phyloP scores from a whole-genome alignment of 768 basidiomycete genomes.

The Cubamyces lactineus region DNA sequence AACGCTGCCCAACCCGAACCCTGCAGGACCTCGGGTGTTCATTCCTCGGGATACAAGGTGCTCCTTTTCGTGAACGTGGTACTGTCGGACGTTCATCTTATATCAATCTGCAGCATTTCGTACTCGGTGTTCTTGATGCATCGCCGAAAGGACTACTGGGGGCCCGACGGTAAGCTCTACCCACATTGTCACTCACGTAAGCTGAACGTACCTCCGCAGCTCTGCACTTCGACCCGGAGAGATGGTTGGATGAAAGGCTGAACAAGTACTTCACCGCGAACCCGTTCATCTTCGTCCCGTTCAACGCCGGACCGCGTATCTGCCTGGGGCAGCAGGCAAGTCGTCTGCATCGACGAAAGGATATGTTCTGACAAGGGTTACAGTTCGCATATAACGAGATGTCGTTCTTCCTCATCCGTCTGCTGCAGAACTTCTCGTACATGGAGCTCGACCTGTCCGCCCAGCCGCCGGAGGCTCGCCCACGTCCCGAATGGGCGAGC shows the following conservation, averaged over 20 bases:
- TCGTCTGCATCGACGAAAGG: not conserved
- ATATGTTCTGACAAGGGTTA: not conserved
- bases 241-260: conserved; percentile 62
- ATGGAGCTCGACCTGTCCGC: conserved; percentile 44
- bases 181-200: too few relatives aligned
- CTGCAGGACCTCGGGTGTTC: conserved; percentile 33
- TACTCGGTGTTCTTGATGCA: conserved; percentile 39
- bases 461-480: conserved; percentile 37
- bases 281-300: conserved; percentile 71
- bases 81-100: conserved; percentile 25
- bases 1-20: conserved; percentile 27
- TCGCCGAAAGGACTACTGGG: conserved; percentile 56
- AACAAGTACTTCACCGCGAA: conserved; percentile 57
- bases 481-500: conserved; percentile 38
- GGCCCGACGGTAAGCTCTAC: conserved; percentile 46
- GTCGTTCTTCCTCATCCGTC: conserved; percentile 55
- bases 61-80: conserved; percentile 10
- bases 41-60: conserved; percentile 34
- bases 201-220: conserved; percentile 22
- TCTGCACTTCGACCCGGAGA: conserved; percentile 60
- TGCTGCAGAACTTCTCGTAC: conserved; percentile 51
- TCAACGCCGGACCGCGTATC: conserved; percentile 69
- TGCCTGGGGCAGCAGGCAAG: conserved; percentile 56
- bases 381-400: conserved; percentile 61
- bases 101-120: conserved; percentile 15